Conservation (phyloP, 2,329 filamentous ascomycete species). For the Cucurbitaria berberidis region DNA sequence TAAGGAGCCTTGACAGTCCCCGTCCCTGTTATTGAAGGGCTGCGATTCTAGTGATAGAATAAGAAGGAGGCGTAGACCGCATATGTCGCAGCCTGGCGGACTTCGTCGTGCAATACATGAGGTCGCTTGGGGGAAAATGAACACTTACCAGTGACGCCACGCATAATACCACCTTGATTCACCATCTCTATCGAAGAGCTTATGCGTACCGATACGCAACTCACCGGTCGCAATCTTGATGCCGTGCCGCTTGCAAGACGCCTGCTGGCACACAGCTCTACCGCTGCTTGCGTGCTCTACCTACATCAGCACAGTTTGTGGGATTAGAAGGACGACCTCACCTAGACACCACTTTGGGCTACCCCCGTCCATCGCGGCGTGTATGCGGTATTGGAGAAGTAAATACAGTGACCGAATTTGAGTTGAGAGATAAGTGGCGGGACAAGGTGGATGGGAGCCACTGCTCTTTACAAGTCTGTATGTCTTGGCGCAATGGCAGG, state of each 20-base stretch:
- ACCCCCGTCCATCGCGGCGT: background rate
- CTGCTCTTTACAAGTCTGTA: background rate
- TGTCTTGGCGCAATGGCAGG: background rate
- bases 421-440: background rate
- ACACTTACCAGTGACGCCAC: constrained; percentile 83
- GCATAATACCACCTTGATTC: constrained; percentile 63
- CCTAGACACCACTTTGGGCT: constrained; percentile 24
- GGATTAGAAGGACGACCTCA: background rate
- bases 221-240: constrained; percentile 73
- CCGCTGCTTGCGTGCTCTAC: constrained; percentile 16
- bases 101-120: background rate
- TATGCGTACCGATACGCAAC: constrained; percentile 70
- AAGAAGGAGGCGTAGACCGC: no score
- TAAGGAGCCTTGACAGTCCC: no score
- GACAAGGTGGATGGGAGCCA: background rate
- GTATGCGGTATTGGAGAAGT: background rate
- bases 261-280: constrained; percentile 64
- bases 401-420: background rate
- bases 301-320: background rate
- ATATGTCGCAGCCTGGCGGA: background rate
- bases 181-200: constrained; percentile 64
- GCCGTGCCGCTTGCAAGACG: constrained; percentile 70
- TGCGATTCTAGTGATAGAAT: no score
- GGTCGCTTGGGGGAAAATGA: background rate
- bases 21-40: no score